Evolutionary conservation across 495 filamentous ascomycete genomes (phyloP), one percentile per base, ranked within the genome.

Genomic region (Lichenothelia convexa): DNA sequence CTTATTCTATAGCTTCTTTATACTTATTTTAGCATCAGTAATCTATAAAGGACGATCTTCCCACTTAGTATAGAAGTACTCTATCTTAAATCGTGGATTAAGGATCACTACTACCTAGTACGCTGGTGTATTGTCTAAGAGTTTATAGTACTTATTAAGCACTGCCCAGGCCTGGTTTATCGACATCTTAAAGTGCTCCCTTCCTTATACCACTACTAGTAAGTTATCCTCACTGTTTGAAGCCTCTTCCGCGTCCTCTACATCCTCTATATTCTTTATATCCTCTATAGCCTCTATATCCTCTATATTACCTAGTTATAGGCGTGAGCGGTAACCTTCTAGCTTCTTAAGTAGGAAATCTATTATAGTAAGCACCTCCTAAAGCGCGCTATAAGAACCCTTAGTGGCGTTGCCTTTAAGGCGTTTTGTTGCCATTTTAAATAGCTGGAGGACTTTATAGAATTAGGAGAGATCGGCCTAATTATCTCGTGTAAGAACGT

Each of bases 151-250:
- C 34, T 18, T 6, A 8, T 41, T 23, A 6, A 37, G 34, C 39
- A 36, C 36, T 21, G 35, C 15, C 39, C 21, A 41, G 39, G 16
- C 39, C 18, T 21, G 35, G 15, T 41, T 37, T 12, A 41, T 41
- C 21, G 26, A 23, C 15, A 21, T 30, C 9, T 19, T 27, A 18
- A 41, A 34, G 39, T 41, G 34, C 21, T 40, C 16, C 38, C 34
- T 19, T 33, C n/a, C n/a, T n/a, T n/a, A n/a, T n/a, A n/a, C n/a
- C n/a, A n/a, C n/a, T n/a, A n/a, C n/a, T n/a, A n/a, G n/a, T n/a
- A n/a, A n/a, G n/a, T n/a, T n/a, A n/a, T 12, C 9, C 13, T 33
- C 1, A 8, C 8, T 1, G 13, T 11, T 8, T 15, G 13, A 18
- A 8, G 8, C 11, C 9, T 18, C 9, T 18, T 33, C 13, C 7